These are phyloP conservation scores for Podospora comata DNA, from an alignment of 495 filamentous ascomycete species.

Conservation along the genomic window DNA sequence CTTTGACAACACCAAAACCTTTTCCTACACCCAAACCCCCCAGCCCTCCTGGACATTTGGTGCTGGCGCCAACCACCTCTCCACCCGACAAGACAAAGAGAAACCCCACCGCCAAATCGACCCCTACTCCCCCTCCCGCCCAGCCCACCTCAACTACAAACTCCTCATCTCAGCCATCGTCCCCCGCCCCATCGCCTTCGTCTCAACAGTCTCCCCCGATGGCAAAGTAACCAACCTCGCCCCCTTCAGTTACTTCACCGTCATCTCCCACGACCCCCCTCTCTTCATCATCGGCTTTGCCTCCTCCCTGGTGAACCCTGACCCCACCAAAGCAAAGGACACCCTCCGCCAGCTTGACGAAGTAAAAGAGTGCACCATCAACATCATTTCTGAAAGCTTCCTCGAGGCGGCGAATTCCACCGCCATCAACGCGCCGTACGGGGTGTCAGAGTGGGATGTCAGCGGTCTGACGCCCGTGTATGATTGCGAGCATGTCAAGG, in stretches of 20 bases:
- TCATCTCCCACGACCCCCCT: slow-evolving; percentile 87
- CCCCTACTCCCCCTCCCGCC: slow-evolving; percentile 69
- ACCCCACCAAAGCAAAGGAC: slow-evolving; percentile 57
- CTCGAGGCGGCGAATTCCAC: slow-evolving; percentile 84
- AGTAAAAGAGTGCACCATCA: slow-evolving; percentile 75
- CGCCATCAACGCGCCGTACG: slow-evolving; percentile 73
- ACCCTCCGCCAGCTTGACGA: slow-evolving; percentile 69
- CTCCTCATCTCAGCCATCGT: slow-evolving; percentile 84
- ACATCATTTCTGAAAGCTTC: slow-evolving; percentile 81
- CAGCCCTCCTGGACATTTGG: slow-evolving; percentile 75
- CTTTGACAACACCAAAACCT: slow-evolving; percentile 53
- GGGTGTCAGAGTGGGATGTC: slow-evolving; percentile 75
- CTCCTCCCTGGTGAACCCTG: slow-evolving; percentile 41
- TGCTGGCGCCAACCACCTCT: slow-evolving; percentile 59
- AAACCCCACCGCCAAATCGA: slow-evolving; percentile 72
- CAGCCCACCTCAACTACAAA: slow-evolving; percentile 78
- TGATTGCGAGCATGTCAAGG: slow-evolving; percentile 61
- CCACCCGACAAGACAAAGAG: slow-evolving; percentile 41
- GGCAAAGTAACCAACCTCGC: slow-evolving; percentile 64
- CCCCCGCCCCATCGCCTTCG: slow-evolving; percentile 68
- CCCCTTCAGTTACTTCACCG: slow-evolving; percentile 79
- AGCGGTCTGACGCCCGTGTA: slow-evolving; percentile 68
- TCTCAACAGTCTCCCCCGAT: slow-evolving; percentile 48
- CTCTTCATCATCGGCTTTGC: slow-evolving; percentile 80
- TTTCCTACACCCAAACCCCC: slow-evolving; percentile 66